Evolutionary conservation across 768 basidiomycete species (phyloP), one percentile per base, ranked within the genome.

Genomic region (Naematelia aurantialba): DNA sequence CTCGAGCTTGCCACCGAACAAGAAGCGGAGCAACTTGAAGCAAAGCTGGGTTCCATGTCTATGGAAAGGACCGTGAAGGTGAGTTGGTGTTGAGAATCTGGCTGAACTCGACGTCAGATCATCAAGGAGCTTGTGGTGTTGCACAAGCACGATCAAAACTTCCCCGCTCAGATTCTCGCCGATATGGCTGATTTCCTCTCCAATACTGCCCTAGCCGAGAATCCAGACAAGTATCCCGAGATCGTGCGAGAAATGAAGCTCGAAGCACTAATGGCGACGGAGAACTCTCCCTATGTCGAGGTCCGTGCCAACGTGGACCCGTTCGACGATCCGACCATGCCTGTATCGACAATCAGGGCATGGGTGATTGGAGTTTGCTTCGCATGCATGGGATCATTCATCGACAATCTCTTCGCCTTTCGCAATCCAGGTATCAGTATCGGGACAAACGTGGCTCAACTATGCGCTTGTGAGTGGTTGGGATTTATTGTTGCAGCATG

Each of bases 241-340:
- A 49, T 71, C 44, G 56, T 71, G 52, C 46, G 19, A 11, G 66
- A 71, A 54, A 66, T 71, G 64, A 71, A 71, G 58, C 56, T 68
- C 19, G 66, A 71, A 56, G 63, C 64, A 19, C 30, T 71, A 17
- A 45, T 71, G n/a, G 58, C 60, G 21, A 71, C 69, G 27, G 69
- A 89, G 63, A 89, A 90, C 72, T 89, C 88, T 2, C 89, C 89
- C 3, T 91, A 91, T 70, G 87, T 87, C 4, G 89, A 91, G 65
- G 86, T 87, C 25, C 82, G 85, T 56, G 84, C 85, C 45, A 84
- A 84, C 48, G 86, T 87, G 19, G 82, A 85, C 53, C 30, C 53
- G 24, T 55, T 53, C 10, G 72, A 76, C 55, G 73, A 76, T 51
- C 58, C 61, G 14, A 51, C 45, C 17, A 68, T 73, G 60, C 68